phyloP scores from a whole-genome alignment of 2,329 filamentous ascomycete genomes.

The Aspergillus pseudoviridinutans region DNA sequence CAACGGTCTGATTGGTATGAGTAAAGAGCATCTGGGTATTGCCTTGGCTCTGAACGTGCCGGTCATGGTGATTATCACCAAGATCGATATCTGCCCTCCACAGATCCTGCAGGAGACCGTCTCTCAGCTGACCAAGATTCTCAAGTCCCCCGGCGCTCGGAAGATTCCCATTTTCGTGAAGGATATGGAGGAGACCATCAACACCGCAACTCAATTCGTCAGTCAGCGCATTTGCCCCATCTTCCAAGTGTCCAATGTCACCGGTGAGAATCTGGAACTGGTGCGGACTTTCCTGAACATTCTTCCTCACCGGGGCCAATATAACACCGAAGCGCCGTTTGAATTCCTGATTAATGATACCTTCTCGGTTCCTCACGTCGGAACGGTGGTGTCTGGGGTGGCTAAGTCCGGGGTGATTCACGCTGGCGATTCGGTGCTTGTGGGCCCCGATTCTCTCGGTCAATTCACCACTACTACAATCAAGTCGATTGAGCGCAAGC shows the following conservation, averaged over 20 bases:
- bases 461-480: constrained; percentile 85
- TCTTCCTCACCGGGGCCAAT: constrained; percentile 87
- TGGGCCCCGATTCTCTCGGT: constrained; percentile 86
- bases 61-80: constrained; percentile 96
- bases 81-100: constrained; percentile 96
- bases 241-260: constrained; percentile 98
- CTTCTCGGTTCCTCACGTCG: constrained; percentile 95
- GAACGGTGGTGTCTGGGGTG: constrained; percentile 92
- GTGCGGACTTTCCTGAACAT: constrained; percentile 94
- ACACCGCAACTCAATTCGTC: constrained; percentile 93
- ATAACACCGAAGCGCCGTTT: constrained; percentile 81
- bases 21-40: constrained; percentile 94
- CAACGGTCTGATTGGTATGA: constrained; percentile 96
- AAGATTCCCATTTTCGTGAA: constrained; percentile 98
- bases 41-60: constrained; percentile 92
- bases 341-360: constrained; percentile 97
- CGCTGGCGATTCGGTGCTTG: constrained; percentile 79
- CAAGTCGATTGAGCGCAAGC: constrained; percentile 89
- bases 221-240: constrained; percentile 93
- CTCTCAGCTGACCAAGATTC: constrained; percentile 82
- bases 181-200: constrained; percentile 83
- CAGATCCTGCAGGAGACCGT: constrained; percentile 94
- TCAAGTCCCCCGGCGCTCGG: constrained; percentile 87
- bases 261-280: constrained; percentile 82
- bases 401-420: constrained; percentile 85